Conservation (phyloP, 2,329 filamentous ascomycete genomes). For the Parastagonospora avenae region DNA sequence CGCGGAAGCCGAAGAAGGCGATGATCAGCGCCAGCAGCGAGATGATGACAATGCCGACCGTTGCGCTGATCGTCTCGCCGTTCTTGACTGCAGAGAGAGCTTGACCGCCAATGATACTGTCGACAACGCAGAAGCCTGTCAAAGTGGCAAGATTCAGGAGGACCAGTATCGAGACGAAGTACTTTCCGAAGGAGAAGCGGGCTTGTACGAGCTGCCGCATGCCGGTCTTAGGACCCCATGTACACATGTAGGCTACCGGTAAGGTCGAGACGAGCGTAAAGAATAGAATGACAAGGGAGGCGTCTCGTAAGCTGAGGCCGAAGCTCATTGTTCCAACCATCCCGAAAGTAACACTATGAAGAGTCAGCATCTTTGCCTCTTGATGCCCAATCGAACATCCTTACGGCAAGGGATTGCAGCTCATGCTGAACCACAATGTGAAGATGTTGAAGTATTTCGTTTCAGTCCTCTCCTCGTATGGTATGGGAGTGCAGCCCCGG, state of each 20-base stretch:
- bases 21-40: constrained; percentile 62
- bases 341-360: constrained; percentile 62
- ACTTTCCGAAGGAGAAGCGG: constrained; percentile 62
- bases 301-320: constrained; percentile 62
- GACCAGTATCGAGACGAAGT: constrained; percentile 64
- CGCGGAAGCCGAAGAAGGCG: constrained; percentile 64
- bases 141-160: constrained; percentile 67
- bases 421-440: constrained; percentile 65
- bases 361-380: neutral
- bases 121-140: constrained; percentile 67
- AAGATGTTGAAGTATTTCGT: constrained; percentile 62
- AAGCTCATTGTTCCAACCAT: constrained; percentile 64
- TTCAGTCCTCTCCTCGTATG: constrained; percentile 59
- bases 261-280: constrained; percentile 63
- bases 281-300: constrained; percentile 66
- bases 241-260: constrained; percentile 62
- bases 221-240: constrained; percentile 65
- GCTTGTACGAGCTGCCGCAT: constrained; percentile 71
- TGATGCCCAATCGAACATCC: constrained; percentile 20
- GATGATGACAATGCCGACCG: constrained; percentile 66
- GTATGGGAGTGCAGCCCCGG: constrained; percentile 61
- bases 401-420: constrained; percentile 63
- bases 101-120: constrained; percentile 65
- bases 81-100: constrained; percentile 42
- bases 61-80: constrained; percentile 53